A percentile compares a stretch with the other conserved stretches of the same genome.
Evolutionary conservation across 768 basidiomycete genomes (phyloP).

Genomic region (Lactarius sanguifluus): DNA sequence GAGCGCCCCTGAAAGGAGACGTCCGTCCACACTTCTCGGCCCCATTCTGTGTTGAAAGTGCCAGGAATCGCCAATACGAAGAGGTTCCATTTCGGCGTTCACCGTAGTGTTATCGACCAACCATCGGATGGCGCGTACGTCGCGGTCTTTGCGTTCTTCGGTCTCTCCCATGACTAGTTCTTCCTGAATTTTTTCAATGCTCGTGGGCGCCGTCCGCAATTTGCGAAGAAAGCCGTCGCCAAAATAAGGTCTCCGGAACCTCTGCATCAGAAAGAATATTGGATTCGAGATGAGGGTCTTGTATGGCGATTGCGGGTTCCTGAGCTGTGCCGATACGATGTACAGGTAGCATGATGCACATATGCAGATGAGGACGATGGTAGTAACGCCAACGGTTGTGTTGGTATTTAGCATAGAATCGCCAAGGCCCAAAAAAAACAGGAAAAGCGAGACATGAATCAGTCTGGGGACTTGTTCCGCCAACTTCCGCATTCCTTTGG

Average conservation of each 20-base stretch:
- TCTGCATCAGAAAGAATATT: conserved; percentile 18
- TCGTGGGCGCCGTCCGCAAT: not conserved
- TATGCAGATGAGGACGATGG: conserved; percentile 11
- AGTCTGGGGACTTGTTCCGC: conserved; percentile 47
- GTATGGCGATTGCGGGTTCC: conserved; percentile 22
- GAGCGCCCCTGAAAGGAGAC: not conserved
- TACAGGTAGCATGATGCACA: conserved; percentile 26
- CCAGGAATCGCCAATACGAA: conserved; percentile 18
- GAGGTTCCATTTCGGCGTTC: conserved; percentile 4
- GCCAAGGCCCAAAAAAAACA: conserved; percentile 51
- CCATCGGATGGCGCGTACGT: conserved; percentile 11
- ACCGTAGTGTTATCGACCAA: conserved; percentile 5
- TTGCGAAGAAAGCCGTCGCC: not conserved
- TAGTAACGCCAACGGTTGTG: conserved; percentile 10
- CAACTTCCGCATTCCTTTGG: conserved; percentile 43
- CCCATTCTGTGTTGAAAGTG: conserved; percentile 15
- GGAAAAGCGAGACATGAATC: conserved; percentile 50
- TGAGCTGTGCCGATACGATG: not conserved
- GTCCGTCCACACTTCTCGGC: conserved; percentile 7
- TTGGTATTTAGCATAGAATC: conserved; percentile 41
- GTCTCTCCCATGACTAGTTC: conserved; percentile 9
- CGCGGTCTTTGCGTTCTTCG: not conserved
- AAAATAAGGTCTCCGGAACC: not conserved
- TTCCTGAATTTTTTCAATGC: not conserved
- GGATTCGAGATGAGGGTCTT: conserved; percentile 15